A percentile compares a stretch with the other conserved stretches of the same genome.
phyloP scores from a whole-genome alignment of 2,329 filamentous ascomycete species.

The Fonsecaea monophora region DNA sequence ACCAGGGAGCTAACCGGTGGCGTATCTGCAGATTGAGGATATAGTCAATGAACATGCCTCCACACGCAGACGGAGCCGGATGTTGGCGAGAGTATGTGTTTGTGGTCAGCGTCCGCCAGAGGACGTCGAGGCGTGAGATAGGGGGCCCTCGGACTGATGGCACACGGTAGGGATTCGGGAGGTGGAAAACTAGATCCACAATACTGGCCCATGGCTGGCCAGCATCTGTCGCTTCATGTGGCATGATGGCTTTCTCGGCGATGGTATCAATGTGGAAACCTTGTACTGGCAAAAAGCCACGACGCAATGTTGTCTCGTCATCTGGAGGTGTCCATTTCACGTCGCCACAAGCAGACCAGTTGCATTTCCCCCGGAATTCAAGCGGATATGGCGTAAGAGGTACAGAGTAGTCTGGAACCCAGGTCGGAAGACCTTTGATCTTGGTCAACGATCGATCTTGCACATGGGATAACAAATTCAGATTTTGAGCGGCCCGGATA shows the following conservation, averaged over 20 bases:
- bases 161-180: conserved; percentile 13
- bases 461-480: conserved; percentile 19
- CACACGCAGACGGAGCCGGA: conserved; percentile 18
- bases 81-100: conserved; percentile 23
- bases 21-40: conserved; percentile 24
- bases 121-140: conserved; percentile 19
- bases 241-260: conserved; percentile 17
- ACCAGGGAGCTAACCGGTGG: conserved; percentile 23
- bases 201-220: conserved; percentile 23
- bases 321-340: conserved; percentile 13
- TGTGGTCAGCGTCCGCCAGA: conserved; percentile 24
- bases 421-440: conserved; percentile 17
- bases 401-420: conserved; percentile 22
- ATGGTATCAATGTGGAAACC: conserved; percentile 20
- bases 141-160: conserved; percentile 5
- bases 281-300: conserved; percentile 16
- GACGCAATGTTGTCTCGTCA: conserved; percentile 2
- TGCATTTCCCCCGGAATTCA: conserved; percentile 20
- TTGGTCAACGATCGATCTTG: conserved; percentile 18
- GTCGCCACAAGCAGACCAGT: conserved; percentile 18
- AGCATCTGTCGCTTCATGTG: conserved; percentile 19
- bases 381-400: conserved; percentile 18
- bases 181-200: conserved; percentile 14
- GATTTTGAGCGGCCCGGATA: conserved; percentile 3
- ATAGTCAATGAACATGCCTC: conserved; percentile 20